A percentile compares a stretch with the other conserved stretches of the same genome.
Conservation (phyloP, 1,284 basidiomycete species). For the Cutaneotrichosporon daszewskae region DNA sequence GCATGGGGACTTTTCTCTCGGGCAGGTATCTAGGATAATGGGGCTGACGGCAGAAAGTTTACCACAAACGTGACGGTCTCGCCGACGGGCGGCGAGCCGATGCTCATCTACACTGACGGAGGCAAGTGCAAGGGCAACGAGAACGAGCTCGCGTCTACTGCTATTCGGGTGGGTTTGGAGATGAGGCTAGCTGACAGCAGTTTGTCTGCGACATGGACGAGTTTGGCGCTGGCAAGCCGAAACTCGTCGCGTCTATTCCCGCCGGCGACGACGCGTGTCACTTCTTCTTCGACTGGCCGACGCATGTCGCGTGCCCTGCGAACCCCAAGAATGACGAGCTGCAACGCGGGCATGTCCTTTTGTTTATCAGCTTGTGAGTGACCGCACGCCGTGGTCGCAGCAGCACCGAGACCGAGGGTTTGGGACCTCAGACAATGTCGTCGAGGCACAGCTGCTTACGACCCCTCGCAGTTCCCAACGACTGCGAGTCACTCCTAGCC, state of each 20-base stretch:
- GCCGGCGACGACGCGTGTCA: constrained; percentile 37
- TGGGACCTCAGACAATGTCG: too few relatives aligned
- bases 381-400: too few relatives aligned
- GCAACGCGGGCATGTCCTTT: constrained; percentile 26
- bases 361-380: constrained; percentile 37
- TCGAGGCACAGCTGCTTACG: too few relatives aligned
- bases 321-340: constrained; percentile 26
- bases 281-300: constrained; percentile 47
- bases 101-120: constrained; percentile 36
- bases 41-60: constrained; percentile 12
- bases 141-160: constrained; percentile 30
- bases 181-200: constrained; percentile 15
- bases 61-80: constrained; percentile 32
- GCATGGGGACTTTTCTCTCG: constrained; percentile 30
- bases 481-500: too few relatives aligned
- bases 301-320: constrained; percentile 45
- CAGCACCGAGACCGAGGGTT: too few relatives aligned
- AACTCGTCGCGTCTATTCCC: constrained; percentile 39
- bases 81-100: constrained; percentile 34
- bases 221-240: constrained; percentile 38
- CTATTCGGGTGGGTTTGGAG: constrained; percentile 30
- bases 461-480: too few relatives aligned
- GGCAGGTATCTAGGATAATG: constrained; percentile 22
- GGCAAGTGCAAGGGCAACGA: constrained; percentile 35
- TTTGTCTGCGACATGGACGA: constrained; percentile 41